A percentile compares a stretch with the other conserved stretches of the same genome.
phyloP scores from a whole-genome alignment of 306 rosid genomes.

The Carpinus fangiana region DNA sequence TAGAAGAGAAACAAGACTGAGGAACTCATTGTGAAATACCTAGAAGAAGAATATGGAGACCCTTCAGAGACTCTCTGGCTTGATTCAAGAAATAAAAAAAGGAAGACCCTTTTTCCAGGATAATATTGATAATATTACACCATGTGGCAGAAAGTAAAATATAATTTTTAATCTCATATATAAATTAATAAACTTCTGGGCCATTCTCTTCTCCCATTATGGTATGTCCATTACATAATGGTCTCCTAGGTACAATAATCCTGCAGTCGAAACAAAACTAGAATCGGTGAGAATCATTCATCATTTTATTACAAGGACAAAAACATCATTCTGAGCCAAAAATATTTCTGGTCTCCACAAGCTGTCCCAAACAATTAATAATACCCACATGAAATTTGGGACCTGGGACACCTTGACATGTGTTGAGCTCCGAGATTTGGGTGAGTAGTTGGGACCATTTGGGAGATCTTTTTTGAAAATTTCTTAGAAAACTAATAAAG shows the following conservation, averaged over 20 bases:
- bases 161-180: background rate
- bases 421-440: conserved; percentile 24
- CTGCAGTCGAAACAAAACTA: conserved; percentile 30
- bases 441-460: conserved; percentile 6
- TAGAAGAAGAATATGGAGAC: background rate
- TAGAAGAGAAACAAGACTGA: too few relatives aligned
- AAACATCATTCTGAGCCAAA: conserved; percentile 15
- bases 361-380: background rate
- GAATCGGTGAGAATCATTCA: conserved; percentile 29
- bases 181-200: background rate
- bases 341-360: conserved; percentile 18
- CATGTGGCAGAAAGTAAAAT: background rate
- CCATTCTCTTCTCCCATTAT: conserved; percentile 20
- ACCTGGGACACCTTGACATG: conserved; percentile 25
- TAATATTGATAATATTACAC: background rate
- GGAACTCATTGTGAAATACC: too few relatives aligned
- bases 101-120: too few relatives aligned
- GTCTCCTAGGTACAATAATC: background rate
- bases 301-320: conserved; percentile 24
- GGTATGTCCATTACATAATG: conserved; percentile 3
- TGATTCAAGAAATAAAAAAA: too few relatives aligned
- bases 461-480: background rate
- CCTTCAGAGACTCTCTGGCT: background rate
- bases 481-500: background rate
- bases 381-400: conserved; percentile 29